These are phyloP conservation scores for Penicillium expansum DNA, from an alignment of 2,329 filamentous ascomycete genomes.

Conservation along the genomic window DNA sequence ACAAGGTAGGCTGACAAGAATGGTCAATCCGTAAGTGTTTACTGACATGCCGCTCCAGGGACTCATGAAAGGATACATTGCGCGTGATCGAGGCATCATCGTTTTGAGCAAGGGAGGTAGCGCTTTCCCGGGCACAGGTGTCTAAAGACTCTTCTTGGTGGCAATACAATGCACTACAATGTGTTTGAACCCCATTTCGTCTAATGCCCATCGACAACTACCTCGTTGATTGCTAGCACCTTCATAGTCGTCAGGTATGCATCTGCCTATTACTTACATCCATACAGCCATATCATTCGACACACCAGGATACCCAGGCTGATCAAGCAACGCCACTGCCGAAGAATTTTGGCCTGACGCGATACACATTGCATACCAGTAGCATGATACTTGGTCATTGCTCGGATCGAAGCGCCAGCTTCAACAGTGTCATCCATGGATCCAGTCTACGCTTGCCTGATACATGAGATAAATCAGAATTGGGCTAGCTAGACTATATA, in stretches of 20 bases:
- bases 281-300: not conserved
- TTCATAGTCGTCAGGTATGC: not conserved
- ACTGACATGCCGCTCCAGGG: slow-evolving; percentile 55
- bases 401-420: not conserved
- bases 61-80: slow-evolving; percentile 97
- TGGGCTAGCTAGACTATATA: not conserved
- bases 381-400: not conserved
- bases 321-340: not conserved
- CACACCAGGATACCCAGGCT: not conserved
- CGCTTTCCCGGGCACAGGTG: slow-evolving; percentile 87
- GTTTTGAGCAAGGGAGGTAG: slow-evolving; percentile 83
- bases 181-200: not conserved
- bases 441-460: not conserved
- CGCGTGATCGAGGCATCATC: slow-evolving; percentile 82
- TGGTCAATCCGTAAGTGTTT: not conserved
- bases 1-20: slow-evolving; percentile 68
- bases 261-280: not conserved
- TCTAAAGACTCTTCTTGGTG: slow-evolving; percentile 38
- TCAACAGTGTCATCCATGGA: not conserved
- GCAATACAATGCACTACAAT: not conserved
- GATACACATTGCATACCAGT: not conserved
- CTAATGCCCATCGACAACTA: not conserved
- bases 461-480: not conserved
- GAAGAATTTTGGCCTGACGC: not conserved
- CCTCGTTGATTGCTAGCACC: not conserved